These are phyloP conservation scores for Suillus brevipes DNA, from an alignment of 768 basidiomycete species.

Conservation along the genomic window DNA sequence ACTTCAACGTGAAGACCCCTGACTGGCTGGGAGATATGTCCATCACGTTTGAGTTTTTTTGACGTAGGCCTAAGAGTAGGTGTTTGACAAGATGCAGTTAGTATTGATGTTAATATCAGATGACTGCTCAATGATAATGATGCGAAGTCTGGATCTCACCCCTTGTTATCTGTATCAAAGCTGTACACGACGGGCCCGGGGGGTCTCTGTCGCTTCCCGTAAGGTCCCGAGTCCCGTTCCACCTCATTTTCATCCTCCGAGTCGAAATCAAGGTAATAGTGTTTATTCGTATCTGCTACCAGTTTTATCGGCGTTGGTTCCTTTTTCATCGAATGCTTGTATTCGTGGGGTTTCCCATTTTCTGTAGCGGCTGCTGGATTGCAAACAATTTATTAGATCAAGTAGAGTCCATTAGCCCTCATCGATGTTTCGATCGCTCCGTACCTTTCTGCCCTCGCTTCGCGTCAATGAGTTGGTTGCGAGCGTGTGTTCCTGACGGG, in stretches of 20 bases:
- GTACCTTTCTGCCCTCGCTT: background rate
- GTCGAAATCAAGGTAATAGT: background rate
- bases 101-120: background rate
- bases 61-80: background rate
- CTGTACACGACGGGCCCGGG: background rate
- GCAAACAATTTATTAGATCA: background rate
- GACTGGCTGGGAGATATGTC: background rate
- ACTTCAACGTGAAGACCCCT: background rate
- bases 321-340: background rate
- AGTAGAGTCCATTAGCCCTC: background rate
- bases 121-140: background rate
- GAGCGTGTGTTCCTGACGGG: background rate
- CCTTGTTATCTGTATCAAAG: background rate
- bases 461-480: background rate
- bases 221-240: background rate
- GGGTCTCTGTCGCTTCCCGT: background rate
- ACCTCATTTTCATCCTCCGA: background rate
- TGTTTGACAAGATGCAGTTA: background rate
- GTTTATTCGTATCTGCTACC: background rate
- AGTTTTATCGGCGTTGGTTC: background rate
- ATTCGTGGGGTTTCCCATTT: background rate
- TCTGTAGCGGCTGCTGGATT: background rate
- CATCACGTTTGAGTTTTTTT: background rate
- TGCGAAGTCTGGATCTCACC: background rate
- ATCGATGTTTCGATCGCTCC: background rate